A percentile compares a stretch with the other conserved stretches of the same genome.
phyloP scores from a whole-genome alignment of 345 rosid genomes.

The Moringa oleifera region DNA sequence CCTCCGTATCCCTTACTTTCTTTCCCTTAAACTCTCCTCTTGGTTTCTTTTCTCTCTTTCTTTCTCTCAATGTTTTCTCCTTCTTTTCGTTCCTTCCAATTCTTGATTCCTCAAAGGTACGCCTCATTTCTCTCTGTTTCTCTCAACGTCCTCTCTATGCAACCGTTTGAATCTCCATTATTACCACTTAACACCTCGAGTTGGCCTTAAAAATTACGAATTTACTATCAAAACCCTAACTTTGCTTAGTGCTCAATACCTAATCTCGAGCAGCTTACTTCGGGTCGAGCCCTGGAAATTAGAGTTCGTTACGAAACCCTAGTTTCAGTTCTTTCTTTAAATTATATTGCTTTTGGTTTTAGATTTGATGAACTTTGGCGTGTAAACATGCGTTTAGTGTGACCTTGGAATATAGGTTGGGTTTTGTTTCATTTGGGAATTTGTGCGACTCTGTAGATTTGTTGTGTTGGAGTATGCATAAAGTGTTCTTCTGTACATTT shows the following conservation, averaged over 20 bases:
- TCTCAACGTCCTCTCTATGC: not conserved
- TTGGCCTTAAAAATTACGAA: slow-evolving; percentile 19
- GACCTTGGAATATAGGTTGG: slow-evolving; percentile 9
- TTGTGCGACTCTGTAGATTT: slow-evolving; percentile 17
- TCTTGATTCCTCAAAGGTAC: slow-evolving; percentile 29
- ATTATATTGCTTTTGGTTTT: slow-evolving; percentile 9
- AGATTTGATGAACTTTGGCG: slow-evolving; percentile 15
- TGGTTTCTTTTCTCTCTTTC: not conserved
- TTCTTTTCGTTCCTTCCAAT: slow-evolving; percentile 17
- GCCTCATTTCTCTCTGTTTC: slow-evolving; percentile 6
- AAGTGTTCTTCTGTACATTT: slow-evolving; percentile 4
- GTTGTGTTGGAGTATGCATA: not conserved
- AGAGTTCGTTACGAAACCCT: slow-evolving; percentile 40
- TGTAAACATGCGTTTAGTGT: slow-evolving; percentile 10
- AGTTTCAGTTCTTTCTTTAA: slow-evolving; percentile 21
- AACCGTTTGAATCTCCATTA: not conserved
- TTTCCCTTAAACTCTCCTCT: slow-evolving; percentile 5
- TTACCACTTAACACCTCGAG: slow-evolving; percentile 8
- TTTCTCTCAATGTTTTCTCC: slow-evolving; percentile 5
- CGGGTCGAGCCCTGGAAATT: not conserved
- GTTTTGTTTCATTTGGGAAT: too few species aligned
- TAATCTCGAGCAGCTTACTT: slow-evolving; percentile 5
- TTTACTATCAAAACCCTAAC: slow-evolving; percentile 49
- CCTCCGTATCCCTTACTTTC: slow-evolving; percentile 14
- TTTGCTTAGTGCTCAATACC: slow-evolving; percentile 6